Evolutionary conservation across 192 early-diverging fungal species (phyloP).

Genomic region (Coemansia sp.): DNA sequence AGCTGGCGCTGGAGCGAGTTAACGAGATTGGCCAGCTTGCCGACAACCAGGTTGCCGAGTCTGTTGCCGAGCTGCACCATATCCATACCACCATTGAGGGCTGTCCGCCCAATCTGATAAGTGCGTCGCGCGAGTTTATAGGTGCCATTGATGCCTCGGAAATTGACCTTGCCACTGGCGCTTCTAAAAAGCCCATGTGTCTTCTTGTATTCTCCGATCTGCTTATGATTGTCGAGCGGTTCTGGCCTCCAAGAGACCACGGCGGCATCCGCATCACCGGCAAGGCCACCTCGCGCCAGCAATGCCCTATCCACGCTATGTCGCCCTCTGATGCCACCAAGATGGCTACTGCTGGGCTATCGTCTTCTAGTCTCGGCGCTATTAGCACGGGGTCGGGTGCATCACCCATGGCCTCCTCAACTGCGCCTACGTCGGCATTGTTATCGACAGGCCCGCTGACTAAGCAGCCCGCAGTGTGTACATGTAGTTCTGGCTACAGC

Average conservation of each 20-base stretch:
- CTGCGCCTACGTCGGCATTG: background rate
- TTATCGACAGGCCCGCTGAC: background rate
- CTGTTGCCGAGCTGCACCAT: constrained; percentile 50
- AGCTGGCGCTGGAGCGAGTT: constrained; percentile 45
- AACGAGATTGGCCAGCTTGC: constrained; percentile 57
- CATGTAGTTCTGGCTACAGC: constrained; percentile 5
- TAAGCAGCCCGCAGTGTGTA: constrained; percentile 1
- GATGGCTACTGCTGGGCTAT: background rate
- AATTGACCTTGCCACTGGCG: constrained; percentile 46
- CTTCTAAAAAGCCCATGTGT: constrained; percentile 45
- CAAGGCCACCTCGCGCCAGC: constrained; percentile 10
- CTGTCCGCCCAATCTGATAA: constrained; percentile 57
- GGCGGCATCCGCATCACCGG: constrained; percentile 45
- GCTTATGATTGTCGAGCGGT: constrained; percentile 56
- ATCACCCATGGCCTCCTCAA: background rate
- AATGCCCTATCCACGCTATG: constrained; percentile 20
- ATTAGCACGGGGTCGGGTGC: background rate
- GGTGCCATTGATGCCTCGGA: constrained; percentile 51
- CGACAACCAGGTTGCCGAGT: constrained; percentile 53
- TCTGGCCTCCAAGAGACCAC: constrained; percentile 44
- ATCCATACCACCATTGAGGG: constrained; percentile 52
- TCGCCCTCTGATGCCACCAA: constrained; percentile 4
- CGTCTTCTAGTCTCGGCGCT: background rate
- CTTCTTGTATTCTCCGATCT: constrained; percentile 52
- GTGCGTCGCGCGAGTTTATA: constrained; percentile 54